Evolutionary conservation across 352 stramenopile species (phyloP), one percentile per base, ranked within the genome.

Genomic region (Phytophthora lateralis): DNA sequence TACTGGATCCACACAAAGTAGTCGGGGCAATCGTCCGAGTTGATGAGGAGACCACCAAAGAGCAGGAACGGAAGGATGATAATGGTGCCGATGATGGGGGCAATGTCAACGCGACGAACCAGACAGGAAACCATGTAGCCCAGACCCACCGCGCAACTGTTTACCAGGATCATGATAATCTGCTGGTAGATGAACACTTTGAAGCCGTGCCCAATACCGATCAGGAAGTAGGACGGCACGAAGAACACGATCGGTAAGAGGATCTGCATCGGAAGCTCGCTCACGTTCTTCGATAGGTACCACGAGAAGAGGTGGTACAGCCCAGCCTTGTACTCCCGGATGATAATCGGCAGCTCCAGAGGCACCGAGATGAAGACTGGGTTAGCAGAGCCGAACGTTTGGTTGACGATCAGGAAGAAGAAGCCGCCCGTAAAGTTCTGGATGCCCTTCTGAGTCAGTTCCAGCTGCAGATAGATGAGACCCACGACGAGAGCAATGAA

Each of bases 51-150:
- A 0, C 71, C 71, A 10, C 71, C 71, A 44, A 80, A 80, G 26
- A 80, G 63, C 41, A 80, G 6, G 35, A 80, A 76, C 2, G 71
- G 71, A 4, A 80, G 47, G 17, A 75, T 66, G 20, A 64, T 49
- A 1, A 73, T 17, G 8, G 73, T 42, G 35, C 69, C 69, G n/a
- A 80, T 37, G 51, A 80, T 69, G 2, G 68, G 62, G 1, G 65
- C 67, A n/a, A 80, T 59, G 18, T 80, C 60, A 9, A 70, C 60
- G 1, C 55, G 42, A 1, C 49, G 45, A 37, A 38, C 21, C 32
- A 80, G 39, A 42, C 72, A 80, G 18, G 64, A 71, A 15, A 80
- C 66, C 69, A 80, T 76, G 46, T 76, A 76, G 20, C 63, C 71
- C 6, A 75, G 44, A 11, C 60, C 63, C 12, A 73, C 54, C 4